Percentiles rank a stretch among this genome's conserved stretches.
phyloP scores from a whole-genome alignment of 73 alveolate species.

The Effrenium voratum region DNA sequence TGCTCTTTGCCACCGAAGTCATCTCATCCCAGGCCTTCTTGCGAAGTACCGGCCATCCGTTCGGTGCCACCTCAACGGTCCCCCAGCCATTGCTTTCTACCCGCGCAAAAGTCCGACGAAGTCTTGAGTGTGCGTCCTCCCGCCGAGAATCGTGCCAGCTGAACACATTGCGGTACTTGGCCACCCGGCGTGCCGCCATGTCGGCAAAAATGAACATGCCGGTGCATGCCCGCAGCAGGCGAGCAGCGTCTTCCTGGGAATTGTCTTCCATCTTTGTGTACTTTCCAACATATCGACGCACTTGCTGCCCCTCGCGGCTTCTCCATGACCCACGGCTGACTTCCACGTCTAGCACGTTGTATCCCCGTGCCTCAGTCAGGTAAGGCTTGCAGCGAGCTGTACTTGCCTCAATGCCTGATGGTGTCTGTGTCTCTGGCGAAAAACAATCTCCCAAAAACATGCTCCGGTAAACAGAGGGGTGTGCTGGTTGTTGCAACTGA shows the following conservation, averaged over 20 bases:
- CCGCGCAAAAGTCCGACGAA: neutral
- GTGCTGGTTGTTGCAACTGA: too few species aligned
- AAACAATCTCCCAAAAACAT: too few species aligned
- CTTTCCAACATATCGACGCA: neutral
- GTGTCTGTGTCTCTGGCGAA: too few species aligned
- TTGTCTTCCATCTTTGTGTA: too few species aligned
- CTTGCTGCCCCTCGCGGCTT: neutral
- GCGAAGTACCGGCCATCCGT: neutral
- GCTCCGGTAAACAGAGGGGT: too few species aligned
- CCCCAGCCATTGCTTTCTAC: too few species aligned
- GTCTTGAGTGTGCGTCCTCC: neutral
- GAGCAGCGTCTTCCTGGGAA: neutral
- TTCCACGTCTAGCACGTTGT: neutral
- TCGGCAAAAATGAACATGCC: neutral
- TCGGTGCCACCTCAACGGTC: too few species aligned
- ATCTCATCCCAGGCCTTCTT: neutral
- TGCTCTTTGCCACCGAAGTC: too few species aligned
- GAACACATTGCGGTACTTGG: neutral
- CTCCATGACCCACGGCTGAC: neutral
- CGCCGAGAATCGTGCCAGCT: neutral
- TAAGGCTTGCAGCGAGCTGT: too few species aligned
- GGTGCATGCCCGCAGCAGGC: neutral
- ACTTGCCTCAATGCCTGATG: too few species aligned
- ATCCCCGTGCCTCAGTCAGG: neutral
- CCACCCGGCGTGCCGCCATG: neutral